Base-by-base conservation (phyloP, 306 rosid genomes). In the Elaeagnus macrophylla region DNA sequence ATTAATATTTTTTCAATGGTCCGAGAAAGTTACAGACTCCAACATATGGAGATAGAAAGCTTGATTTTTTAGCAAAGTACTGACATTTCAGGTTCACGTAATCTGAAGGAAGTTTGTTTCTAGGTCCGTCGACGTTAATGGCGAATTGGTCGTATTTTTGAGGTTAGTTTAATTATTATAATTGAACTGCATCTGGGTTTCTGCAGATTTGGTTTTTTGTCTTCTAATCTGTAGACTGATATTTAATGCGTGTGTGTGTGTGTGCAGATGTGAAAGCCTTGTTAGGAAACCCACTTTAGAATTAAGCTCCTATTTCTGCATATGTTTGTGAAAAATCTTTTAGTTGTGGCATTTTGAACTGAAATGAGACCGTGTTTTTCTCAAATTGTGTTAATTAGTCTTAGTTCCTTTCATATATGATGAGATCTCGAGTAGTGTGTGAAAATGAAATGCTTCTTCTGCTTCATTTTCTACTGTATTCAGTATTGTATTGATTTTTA, bases 141-240 rank as follows among this genome's bases (percentile, higher is more conserved):
- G 71, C 67, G 70, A 41, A 19, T 12, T 67, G 62, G 50, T 37
- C 15, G 39, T 58, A 62, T 51, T 71, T 60, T 25, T 0, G 51
- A 62, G 73, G 65, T 67, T 56, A 60, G 54, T 74, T 67, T 50
- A n/a, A 65, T 55, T 63, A 18, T 37, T 51, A 51, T 57, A 10
- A 41, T 48, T 11, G 25, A 50, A 48, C 57, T 59, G 19, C 39
- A 39, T 81, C 72, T 68, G 75, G 72, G 75, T 79, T 45, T 40
- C 40, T 64, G 66, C 54, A 60, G 61, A 44, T 53, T 64, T 72
- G 58, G 39, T 13, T 50, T 8, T 48, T 49, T 45, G 50, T 53
- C 37, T 12, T 15, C 39, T 43, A 64, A 42, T 59, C 41, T 54
- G 37, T 16, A 54, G 32, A 25, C 32, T 25, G 32, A 25, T 25